Percentiles rank a stretch among this genome's conserved stretches.
phyloP scores from a whole-genome alignment of 73 alveolate species.

The Paraurostyla sp. region DNA sequence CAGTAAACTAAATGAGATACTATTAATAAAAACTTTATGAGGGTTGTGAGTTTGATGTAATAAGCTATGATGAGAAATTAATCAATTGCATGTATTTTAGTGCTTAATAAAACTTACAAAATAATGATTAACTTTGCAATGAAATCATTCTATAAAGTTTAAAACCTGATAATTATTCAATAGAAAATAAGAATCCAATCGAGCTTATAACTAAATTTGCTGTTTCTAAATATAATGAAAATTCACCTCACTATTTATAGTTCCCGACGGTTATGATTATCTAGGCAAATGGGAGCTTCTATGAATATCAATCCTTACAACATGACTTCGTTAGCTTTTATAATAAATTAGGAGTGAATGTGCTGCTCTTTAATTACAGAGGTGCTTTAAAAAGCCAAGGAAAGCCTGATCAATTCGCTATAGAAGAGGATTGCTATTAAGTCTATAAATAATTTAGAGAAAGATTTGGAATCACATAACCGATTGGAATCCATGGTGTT shows the following conservation, averaged over 20 bases:
- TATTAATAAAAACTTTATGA: background rate
- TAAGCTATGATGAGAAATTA: background rate
- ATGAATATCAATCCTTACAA: constrained; percentile 3
- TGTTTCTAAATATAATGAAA: background rate
- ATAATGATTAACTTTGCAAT: background rate
- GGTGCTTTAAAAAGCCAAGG: constrained; percentile 28
- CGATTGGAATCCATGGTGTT: constrained; percentile 23
- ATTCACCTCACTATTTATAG: background rate
- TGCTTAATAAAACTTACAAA: background rate
- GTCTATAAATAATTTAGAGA: constrained; percentile 18
- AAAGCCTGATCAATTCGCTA: background rate
- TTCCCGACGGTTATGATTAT: background rate
- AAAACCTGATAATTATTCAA: background rate
- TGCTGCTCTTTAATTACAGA: constrained; percentile 27
- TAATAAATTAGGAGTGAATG: background rate
- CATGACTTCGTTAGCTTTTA: background rate
- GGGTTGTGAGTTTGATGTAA: constrained; percentile 21
- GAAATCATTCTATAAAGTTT: background rate
- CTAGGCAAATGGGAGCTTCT: constrained; percentile 16
- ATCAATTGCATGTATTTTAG: constrained; percentile 37
- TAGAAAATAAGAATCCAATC: background rate
- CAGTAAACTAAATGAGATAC: constrained; percentile 9
- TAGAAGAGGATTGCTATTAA: background rate
- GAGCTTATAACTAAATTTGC: background rate
- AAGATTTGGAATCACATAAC: background rate